These are phyloP conservation scores for Phytophthora citrophthora DNA, from an alignment of 352 stramenopile genomes.

Conservation along the genomic window DNA sequence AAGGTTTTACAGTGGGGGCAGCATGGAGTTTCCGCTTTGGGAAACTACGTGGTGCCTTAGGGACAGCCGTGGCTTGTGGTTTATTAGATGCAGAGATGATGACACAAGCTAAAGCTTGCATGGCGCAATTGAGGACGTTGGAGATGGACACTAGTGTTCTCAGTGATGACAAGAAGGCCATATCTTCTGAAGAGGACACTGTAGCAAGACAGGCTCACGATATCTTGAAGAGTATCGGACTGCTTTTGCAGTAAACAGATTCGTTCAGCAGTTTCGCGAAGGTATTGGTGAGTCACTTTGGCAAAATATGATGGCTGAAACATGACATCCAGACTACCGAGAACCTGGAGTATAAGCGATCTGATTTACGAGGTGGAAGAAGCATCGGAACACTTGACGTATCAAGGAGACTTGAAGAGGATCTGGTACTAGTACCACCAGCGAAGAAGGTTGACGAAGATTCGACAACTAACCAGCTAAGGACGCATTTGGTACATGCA, in stretches of 20 bases:
- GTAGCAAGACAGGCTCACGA: slow-evolving; percentile 9
- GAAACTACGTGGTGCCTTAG: slow-evolving; percentile 56
- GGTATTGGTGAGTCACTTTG: no score
- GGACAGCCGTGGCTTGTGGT: slow-evolving; percentile 29
- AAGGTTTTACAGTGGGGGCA: slow-evolving; percentile 51
- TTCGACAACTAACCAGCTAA: no score
- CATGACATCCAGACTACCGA: no score
- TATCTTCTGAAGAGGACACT: not conserved
- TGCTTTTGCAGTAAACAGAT: slow-evolving; percentile 12
- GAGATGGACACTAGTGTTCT: slow-evolving; percentile 31
- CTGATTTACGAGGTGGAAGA: no score
- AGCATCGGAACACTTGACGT: no score
- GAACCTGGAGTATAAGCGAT: no score
- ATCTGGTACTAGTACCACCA: no score
- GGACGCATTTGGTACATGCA: no score
- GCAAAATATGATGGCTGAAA: no score
- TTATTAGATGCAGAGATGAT: slow-evolving; percentile 20
- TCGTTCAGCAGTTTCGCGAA: no score
- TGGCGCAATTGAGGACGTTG: slow-evolving; percentile 20
- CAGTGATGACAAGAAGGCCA: slow-evolving; percentile 4
- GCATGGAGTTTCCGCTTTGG: slow-evolving; percentile 49
- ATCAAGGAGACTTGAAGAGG: no score
- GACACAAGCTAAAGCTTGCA: slow-evolving; percentile 12
- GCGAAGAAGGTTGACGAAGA: no score
- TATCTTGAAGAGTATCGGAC: slow-evolving; percentile 23